phyloP scores from a whole-genome alignment of 2,329 filamentous ascomycete species.

The Aotearoamyces nothofagi region DNA sequence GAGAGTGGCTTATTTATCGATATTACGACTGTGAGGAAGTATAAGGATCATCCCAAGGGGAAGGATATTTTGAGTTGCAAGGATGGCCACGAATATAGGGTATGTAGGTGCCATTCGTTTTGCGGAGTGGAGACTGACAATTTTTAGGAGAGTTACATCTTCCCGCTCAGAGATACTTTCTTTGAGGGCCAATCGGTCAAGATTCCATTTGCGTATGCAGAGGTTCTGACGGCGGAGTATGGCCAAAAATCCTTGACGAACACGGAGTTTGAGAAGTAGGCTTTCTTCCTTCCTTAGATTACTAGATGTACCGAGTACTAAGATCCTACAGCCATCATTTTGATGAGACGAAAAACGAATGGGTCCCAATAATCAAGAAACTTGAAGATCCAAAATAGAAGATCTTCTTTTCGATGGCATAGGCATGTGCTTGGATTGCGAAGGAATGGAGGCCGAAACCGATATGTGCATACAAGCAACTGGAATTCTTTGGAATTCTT shows the following conservation, averaged over 20 bases:
- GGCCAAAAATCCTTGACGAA: conserved; percentile 31
- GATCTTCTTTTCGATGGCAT: no score
- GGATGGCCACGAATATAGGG: conserved; percentile 32
- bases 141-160: conserved; percentile 39
- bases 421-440: no score
- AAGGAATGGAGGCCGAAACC: no score
- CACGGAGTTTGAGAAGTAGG: conserved; percentile 37
- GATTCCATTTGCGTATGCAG: conserved; percentile 47
- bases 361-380: conserved; percentile 14
- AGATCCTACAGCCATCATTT: conserved; percentile 23
- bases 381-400: no score
- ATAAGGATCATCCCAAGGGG: conserved; percentile 23
- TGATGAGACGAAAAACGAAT: conserved; percentile 22
- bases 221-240: conserved; percentile 44
- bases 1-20: conserved; percentile 68
- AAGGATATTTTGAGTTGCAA: conserved; percentile 33
- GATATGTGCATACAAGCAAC: no score
- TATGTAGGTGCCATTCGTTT: conserved; percentile 13
- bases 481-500: no score
- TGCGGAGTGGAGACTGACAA: conserved; percentile 4
- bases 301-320: conserved; percentile 6
- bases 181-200: conserved; percentile 53
- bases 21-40: conserved; percentile 53
- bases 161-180: conserved; percentile 50
- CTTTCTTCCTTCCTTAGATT: neutral